Evolutionary conservation across 192 early-diverging fungal genomes (phyloP).

Genomic region (Rhizoclosmatium sp.): DNA sequence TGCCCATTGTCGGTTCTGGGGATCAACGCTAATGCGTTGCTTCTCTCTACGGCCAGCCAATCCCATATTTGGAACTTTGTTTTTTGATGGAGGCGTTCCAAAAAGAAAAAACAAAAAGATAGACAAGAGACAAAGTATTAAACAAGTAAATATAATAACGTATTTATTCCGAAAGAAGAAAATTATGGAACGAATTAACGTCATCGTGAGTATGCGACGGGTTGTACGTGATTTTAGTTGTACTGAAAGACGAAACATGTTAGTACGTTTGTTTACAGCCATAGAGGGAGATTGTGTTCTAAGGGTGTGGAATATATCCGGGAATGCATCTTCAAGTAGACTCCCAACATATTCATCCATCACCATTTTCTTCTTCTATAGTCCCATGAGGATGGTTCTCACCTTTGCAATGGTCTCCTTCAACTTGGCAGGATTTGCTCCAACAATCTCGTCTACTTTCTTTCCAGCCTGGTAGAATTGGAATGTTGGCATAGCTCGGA

Average conservation of each 20-base stretch:
- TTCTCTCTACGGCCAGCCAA: constrained; percentile 73
- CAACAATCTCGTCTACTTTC: constrained; percentile 79
- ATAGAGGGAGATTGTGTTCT: not conserved
- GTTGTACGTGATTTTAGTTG: not conserved
- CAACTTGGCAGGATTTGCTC: constrained; percentile 79
- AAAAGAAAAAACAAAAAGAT: constrained; percentile 7
- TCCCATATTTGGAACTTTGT: constrained; percentile 59
- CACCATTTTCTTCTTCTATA: too few relatives aligned
- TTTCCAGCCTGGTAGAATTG: constrained; percentile 80
- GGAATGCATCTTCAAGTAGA: too few relatives aligned
- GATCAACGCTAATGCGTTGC: constrained; percentile 86
- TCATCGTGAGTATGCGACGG: too few relatives aligned
- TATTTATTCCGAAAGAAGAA: not conserved
- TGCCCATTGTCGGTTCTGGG: constrained; percentile 91
- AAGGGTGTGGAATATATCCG: too few relatives aligned
- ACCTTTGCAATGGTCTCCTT: constrained; percentile 71
- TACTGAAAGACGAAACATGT: not conserved
- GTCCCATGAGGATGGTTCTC: not conserved
- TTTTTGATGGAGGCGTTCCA: not conserved
- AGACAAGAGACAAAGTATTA: not conserved
- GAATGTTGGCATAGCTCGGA: constrained; percentile 85
- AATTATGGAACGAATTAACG: not conserved
- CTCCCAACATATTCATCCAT: too few relatives aligned
- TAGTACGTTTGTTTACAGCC: not conserved
- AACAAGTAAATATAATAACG: not conserved